Percentiles rank a stretch among this genome's conserved stretches.
Conservation (phyloP, 1,284 basidiomycete genomes). For the Leccinum fallax region DNA sequence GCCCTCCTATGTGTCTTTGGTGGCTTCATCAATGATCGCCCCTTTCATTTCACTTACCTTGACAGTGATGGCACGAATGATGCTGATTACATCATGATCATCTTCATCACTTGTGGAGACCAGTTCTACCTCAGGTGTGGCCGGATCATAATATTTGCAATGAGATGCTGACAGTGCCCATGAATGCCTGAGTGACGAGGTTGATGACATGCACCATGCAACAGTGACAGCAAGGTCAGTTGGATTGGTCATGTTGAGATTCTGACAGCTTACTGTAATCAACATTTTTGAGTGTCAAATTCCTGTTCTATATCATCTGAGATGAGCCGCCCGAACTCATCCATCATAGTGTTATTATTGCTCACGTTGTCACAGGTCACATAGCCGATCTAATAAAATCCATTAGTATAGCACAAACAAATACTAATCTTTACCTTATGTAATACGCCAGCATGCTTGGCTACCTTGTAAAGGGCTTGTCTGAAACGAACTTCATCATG, state of each 20-base stretch:
- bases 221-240: not conserved
- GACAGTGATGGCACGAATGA: not conserved
- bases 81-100: not conserved
- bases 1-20: too few species aligned
- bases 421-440: constrained; percentile 1
- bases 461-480: constrained; percentile 13
- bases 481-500: constrained; percentile 1
- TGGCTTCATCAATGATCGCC: too few species aligned
- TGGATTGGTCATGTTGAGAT: not conserved
- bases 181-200: not conserved
- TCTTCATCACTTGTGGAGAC: not conserved
- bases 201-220: not conserved
- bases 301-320: not conserved
- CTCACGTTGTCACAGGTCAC: constrained; percentile 4
- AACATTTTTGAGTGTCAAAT: not conserved
- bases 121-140: not conserved
- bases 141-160: not conserved
- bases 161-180: not conserved
- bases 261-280: not conserved
- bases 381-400: constrained; percentile 2
- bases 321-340: not conserved
- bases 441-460: not conserved
- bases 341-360: constrained; percentile 9
- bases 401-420: not conserved
- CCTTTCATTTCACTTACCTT: not conserved